These are phyloP conservation scores for Clonostachys rhizophaga DNA, from an alignment of 2,329 filamentous ascomycete genomes.

Conservation along the genomic window DNA sequence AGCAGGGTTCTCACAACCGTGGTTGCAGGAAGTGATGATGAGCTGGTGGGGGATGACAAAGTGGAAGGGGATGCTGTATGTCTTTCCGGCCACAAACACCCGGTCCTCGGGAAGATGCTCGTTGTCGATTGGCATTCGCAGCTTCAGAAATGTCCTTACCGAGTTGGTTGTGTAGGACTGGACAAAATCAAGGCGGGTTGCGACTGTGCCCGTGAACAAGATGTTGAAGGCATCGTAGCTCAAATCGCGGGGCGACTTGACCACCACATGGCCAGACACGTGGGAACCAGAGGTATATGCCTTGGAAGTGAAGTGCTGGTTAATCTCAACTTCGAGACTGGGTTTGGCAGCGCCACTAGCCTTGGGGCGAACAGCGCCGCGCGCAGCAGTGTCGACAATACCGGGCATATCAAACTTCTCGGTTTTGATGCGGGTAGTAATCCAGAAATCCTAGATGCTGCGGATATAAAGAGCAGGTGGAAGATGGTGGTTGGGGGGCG, in stretches of 20 bases:
- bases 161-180: slow-evolving; percentile 40
- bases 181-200: slow-evolving; percentile 46
- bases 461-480: no score
- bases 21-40: slow-evolving; percentile 51
- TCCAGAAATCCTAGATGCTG: no score
- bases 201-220: slow-evolving; percentile 43
- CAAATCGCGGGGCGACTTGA: slow-evolving; percentile 38
- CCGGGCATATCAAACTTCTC: background rate
- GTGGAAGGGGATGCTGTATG: slow-evolving; percentile 50
- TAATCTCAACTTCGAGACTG: slow-evolving; percentile 40
- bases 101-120: slow-evolving; percentile 39
- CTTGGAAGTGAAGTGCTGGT: slow-evolving; percentile 49
- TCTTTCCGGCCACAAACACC: slow-evolving; percentile 40
- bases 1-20: slow-evolving; percentile 34
- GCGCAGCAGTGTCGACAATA: background rate
- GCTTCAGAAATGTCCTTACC: slow-evolving; percentile 49
- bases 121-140: slow-evolving; percentile 46
- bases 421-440: no score
- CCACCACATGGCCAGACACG: slow-evolving; percentile 41
- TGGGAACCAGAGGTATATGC: slow-evolving; percentile 51
- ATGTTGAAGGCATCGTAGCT: slow-evolving; percentile 48
- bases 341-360: slow-evolving; percentile 15
- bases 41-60: slow-evolving; percentile 56
- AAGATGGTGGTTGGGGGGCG: no score
- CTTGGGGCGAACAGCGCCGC: slow-evolving; percentile 1